A percentile compares a stretch with the other conserved stretches of the same genome.
phyloP scores from a whole-genome alignment of 495 filamentous ascomycete genomes.

The Achaetomiella virescens region DNA sequence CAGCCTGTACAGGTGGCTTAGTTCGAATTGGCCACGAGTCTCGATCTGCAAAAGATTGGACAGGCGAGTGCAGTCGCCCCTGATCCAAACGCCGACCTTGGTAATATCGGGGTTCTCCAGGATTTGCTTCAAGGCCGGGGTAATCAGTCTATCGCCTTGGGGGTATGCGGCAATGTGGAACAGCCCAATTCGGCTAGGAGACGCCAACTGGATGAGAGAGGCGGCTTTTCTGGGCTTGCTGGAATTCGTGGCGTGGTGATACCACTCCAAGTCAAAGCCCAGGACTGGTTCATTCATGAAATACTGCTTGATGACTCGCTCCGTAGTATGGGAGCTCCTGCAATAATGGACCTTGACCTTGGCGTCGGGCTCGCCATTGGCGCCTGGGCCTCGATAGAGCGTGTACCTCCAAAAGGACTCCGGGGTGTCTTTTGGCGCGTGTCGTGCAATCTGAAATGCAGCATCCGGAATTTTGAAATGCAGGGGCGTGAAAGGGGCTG shows the following conservation, averaged over 20 bases:
- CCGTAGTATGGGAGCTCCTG: slow-evolving; percentile 55
- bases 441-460: slow-evolving; percentile 39
- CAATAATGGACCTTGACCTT: slow-evolving; percentile 71
- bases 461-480: slow-evolving; percentile 42
- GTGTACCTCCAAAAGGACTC: slow-evolving; percentile 61
- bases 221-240: slow-evolving; percentile 57
- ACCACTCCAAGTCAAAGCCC: slow-evolving; percentile 88
- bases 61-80: slow-evolving; percentile 66
- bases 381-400: slow-evolving; percentile 49
- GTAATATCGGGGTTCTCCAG: slow-evolving; percentile 63
- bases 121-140: slow-evolving; percentile 61
- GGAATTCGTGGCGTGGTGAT: slow-evolving; percentile 38
- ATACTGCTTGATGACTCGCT: slow-evolving; percentile 55
- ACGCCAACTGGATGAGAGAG: slow-evolving; percentile 75
- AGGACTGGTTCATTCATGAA: slow-evolving; percentile 65
- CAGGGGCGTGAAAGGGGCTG: slow-evolving; percentile 32
- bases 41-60: slow-evolving; percentile 58
- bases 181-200: slow-evolving; percentile 67
- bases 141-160: slow-evolving; percentile 53
- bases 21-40: slow-evolving; percentile 62
- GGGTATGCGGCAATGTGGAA: slow-evolving; percentile 69
- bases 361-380: slow-evolving; percentile 27
- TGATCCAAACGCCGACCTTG: slow-evolving; percentile 74
- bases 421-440: slow-evolving; percentile 32
- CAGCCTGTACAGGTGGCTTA: slow-evolving; percentile 73